Conservation (phyloP, 2,329 filamentous ascomycete genomes). For the Berkeleyomyces rouxiae region DNA sequence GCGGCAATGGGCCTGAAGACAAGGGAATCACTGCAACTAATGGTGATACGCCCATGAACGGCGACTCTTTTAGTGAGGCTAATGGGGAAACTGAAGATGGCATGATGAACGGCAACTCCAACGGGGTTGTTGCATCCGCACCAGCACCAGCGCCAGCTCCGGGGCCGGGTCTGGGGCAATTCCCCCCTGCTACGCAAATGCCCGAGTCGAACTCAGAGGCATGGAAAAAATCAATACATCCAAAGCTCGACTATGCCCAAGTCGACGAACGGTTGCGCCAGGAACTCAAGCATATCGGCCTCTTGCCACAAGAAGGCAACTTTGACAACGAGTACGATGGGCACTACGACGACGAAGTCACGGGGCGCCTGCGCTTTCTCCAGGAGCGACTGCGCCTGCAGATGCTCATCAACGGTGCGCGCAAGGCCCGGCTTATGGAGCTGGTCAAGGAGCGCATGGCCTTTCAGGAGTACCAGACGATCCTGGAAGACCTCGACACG, state of each 20-base stretch:
- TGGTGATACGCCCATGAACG: slow-evolving; percentile 20
- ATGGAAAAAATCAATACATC: slow-evolving; percentile 62
- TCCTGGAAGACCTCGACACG: slow-evolving; percentile 86
- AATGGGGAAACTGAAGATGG: slow-evolving; percentile 27
- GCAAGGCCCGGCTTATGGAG: slow-evolving; percentile 73
- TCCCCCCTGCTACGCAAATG: slow-evolving; percentile 62
- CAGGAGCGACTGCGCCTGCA: slow-evolving; percentile 70
- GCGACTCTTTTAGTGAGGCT: slow-evolving; percentile 6
- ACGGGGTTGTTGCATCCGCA: neutral
- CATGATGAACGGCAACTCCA: neutral
- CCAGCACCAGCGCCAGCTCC: neutral
- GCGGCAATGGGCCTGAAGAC: slow-evolving; percentile 38
- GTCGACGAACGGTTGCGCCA: slow-evolving; percentile 84
- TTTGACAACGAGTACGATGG: slow-evolving; percentile 64
- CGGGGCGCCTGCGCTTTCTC: slow-evolving; percentile 70
- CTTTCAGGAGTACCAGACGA: slow-evolving; percentile 90
- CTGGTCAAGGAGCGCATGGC: slow-evolving; percentile 86
- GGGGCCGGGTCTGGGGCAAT: slow-evolving; percentile 16
- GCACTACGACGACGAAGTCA: slow-evolving; percentile 86
- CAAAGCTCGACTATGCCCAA: slow-evolving; percentile 67
- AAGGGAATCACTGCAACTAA: slow-evolving; percentile 29
- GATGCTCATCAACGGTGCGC: slow-evolving; percentile 74
- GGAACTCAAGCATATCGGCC: slow-evolving; percentile 79
- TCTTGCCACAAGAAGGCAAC: slow-evolving; percentile 48
- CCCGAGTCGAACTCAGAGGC: slow-evolving; percentile 57